Evolutionary conservation across 176 grass and related monocot species (phyloP).

Genomic region (Phyllostachys edulis): DNA sequence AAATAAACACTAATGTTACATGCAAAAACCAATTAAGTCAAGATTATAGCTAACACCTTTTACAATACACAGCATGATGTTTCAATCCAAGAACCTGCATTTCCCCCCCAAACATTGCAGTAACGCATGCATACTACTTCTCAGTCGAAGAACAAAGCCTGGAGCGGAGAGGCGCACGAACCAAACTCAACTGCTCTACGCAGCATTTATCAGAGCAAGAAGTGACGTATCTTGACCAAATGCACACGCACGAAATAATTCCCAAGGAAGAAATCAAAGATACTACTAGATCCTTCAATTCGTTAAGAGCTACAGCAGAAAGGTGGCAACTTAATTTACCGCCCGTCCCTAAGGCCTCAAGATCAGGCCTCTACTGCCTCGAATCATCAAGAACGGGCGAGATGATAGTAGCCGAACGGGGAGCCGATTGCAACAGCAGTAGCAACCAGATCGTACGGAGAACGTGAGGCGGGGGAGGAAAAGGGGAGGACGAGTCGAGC

Average conservation of each 20-base stretch:
- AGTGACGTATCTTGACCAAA: background rate
- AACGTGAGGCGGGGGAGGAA: background rate
- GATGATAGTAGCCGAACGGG: background rate
- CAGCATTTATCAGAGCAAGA: background rate
- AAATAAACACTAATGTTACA: no score
- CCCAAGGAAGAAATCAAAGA: background rate
- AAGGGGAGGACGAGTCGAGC: background rate
- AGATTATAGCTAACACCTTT: no score
- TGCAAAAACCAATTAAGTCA: no score
- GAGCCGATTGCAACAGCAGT: background rate
- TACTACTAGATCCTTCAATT: background rate
- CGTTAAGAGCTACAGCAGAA: background rate
- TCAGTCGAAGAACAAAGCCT: background rate
- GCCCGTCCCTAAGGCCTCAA: no score
- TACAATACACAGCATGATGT: background rate
- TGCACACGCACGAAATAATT: background rate
- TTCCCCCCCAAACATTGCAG: background rate
- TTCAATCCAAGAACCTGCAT: background rate
- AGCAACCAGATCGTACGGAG: background rate
- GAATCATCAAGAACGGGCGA: background rate
- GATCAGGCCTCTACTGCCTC: background rate
- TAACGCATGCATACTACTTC: background rate
- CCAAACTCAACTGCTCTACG: background rate
- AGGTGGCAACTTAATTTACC: no score
- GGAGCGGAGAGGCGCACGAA: background rate